phyloP scores from a whole-genome alignment of 2,329 filamentous ascomycete species.

The Trichoderma atroviride region DNA sequence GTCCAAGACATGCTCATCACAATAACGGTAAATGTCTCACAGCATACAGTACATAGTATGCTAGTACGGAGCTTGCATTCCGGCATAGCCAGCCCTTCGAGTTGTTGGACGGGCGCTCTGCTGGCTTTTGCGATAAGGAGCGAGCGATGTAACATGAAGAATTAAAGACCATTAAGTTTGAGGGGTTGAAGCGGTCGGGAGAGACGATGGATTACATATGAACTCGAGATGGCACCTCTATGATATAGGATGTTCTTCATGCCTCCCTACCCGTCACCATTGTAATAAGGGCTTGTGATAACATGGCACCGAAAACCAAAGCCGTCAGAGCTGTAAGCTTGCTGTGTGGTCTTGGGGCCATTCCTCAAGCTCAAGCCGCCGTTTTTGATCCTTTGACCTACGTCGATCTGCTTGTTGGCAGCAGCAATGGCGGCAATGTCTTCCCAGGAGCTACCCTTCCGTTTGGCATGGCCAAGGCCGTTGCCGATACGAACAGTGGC shows the following conservation, averaged over 20 bases:
- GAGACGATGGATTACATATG: slow-evolving; percentile 14
- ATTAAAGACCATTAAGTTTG: neutral
- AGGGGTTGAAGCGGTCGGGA: slow-evolving; percentile 1
- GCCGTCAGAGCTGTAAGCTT: slow-evolving; percentile 4
- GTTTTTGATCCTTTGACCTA: slow-evolving; percentile 35
- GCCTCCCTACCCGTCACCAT: neutral
- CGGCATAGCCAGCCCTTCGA: neutral
- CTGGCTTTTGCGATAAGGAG: slow-evolving; percentile 1
- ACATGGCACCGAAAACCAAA: neutral
- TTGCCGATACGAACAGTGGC: slow-evolving; percentile 48
- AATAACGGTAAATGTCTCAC: slow-evolving; percentile 22
- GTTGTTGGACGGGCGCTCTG: slow-evolving; percentile 1
- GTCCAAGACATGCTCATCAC: slow-evolving; percentile 18
- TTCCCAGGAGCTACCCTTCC: slow-evolving; percentile 49
- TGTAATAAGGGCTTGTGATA: neutral
- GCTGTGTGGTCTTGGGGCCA: slow-evolving; percentile 3
- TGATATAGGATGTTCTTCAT: neutral
- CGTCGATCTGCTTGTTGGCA: slow-evolving; percentile 45
- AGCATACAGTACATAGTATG: neutral
- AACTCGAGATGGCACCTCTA: neutral
- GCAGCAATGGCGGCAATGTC: slow-evolving; percentile 43
- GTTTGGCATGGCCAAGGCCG: slow-evolving; percentile 58
- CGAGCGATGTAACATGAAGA: slow-evolving; percentile 23
- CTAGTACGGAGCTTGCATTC: slow-evolving; percentile 6
- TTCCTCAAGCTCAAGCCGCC: neutral